Conservation (phyloP, 2,329 filamentous ascomycete species). For the Penicillium olsonii region DNA sequence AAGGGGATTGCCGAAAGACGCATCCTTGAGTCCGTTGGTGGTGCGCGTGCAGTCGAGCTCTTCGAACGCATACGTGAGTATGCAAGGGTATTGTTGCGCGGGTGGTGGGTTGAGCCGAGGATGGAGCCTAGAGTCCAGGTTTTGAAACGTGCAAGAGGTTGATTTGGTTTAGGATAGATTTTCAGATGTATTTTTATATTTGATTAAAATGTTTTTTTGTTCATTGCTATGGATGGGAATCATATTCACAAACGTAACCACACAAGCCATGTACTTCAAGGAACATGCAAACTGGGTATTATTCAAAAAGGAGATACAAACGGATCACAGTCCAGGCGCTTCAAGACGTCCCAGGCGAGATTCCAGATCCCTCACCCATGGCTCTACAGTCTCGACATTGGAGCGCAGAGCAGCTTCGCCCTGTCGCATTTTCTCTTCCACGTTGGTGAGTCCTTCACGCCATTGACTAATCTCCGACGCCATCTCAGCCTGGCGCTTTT, state of each 20-base stretch:
- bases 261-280: conserved; percentile 6
- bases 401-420: conserved; percentile 69
- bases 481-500: conserved; percentile 79
- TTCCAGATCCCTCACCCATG: conserved; percentile 87
- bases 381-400: conserved; percentile 83
- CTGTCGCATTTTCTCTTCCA: conserved; percentile 73
- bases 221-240: not conserved
- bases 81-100: conserved; percentile 41
- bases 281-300: conserved; percentile 26
- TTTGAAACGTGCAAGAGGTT: conserved; percentile 31
- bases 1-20: conserved; percentile 34
- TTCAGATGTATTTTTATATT: not conserved
- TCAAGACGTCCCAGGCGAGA: conserved; percentile 66
- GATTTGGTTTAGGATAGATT: not conserved
- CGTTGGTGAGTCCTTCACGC: conserved; percentile 75
- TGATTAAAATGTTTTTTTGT: not conserved
- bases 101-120: conserved; percentile 58
- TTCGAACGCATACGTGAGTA: conserved; percentile 31
- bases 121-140: conserved; percentile 58
- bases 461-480: conserved; percentile 81
- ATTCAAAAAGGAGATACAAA: conserved; percentile 15
- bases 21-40: conserved; percentile 36
- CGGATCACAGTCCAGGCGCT: conserved; percentile 25
- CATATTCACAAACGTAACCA: conserved; percentile 9
- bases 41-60: conserved; percentile 30